A percentile compares a stretch with the other conserved stretches of the same genome.
Evolutionary conservation across 306 rosid genomes (phyloP).

Genomic region (Quercus bicolor): DNA sequence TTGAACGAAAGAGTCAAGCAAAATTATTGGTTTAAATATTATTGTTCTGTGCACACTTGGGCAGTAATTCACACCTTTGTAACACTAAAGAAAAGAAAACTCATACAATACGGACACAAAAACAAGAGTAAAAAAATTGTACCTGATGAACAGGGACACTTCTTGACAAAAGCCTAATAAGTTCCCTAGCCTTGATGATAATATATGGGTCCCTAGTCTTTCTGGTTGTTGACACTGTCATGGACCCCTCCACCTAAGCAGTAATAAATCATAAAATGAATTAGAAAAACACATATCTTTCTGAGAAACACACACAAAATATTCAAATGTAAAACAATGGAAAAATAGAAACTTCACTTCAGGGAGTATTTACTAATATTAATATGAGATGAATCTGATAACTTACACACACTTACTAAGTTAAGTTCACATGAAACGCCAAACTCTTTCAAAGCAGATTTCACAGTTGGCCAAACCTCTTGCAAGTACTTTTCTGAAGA

Average conservation of each 20-base stretch:
- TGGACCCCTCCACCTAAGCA: constrained; percentile 75
- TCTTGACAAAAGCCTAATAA: constrained; percentile 78
- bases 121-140: background rate
- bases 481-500: constrained; percentile 69
- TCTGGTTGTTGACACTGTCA: constrained; percentile 90
- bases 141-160: constrained; percentile 97
- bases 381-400: background rate
- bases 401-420: constrained; percentile 37
- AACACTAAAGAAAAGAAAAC: background rate
- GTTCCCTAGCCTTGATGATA: constrained; percentile 85
- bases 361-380: background rate
- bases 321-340: background rate
- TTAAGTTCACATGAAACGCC: constrained; percentile 62
- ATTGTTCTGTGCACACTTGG: background rate
- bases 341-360: background rate
- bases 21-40: no score
- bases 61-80: background rate
- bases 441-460: constrained; percentile 54
- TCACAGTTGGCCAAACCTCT: constrained; percentile 69
- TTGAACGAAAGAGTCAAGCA: background rate
- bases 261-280: background rate
- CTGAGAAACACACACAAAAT: background rate
- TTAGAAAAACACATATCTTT: background rate
- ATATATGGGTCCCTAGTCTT: constrained; percentile 87
- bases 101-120: background rate